A percentile compares a stretch with the other conserved stretches of the same genome.
These are phyloP conservation scores for Diaporthe vexans DNA, from an alignment of 2,329 filamentous ascomycete species.

Conservation along the genomic window DNA sequence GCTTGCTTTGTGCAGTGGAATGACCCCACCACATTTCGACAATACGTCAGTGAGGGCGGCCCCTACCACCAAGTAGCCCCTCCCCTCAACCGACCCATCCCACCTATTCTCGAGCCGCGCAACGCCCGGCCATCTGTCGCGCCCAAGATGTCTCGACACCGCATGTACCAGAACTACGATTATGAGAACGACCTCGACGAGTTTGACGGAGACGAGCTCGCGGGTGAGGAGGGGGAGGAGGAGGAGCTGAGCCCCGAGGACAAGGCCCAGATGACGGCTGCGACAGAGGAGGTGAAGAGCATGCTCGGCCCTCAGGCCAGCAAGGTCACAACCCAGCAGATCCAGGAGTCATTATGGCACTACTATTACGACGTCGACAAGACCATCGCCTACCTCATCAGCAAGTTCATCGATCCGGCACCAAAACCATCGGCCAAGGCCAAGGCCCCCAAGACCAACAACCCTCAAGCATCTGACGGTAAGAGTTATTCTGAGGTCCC, in stretches of 20 bases:
- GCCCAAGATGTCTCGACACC: slow-evolving; percentile 61
- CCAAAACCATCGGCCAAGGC: slow-evolving; percentile 55
- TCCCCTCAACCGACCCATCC: slow-evolving; percentile 2
- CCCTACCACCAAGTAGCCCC: neutral
- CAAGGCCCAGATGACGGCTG: slow-evolving; percentile 68
- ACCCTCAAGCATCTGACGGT: slow-evolving; percentile 52
- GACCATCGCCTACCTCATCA: slow-evolving; percentile 83
- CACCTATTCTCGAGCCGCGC: neutral
- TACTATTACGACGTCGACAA: slow-evolving; percentile 96
- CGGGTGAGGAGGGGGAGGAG: slow-evolving; percentile 55
- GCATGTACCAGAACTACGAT: slow-evolving; percentile 62
- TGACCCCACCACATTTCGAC: slow-evolving; percentile 8
- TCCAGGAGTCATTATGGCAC: slow-evolving; percentile 93
- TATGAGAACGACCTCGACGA: slow-evolving; percentile 67
- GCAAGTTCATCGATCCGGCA: slow-evolving; percentile 67
- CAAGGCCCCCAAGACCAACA: slow-evolving; percentile 54
- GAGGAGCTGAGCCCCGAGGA: slow-evolving; percentile 64
- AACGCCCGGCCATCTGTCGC: neutral
- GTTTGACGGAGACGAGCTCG: slow-evolving; percentile 59
- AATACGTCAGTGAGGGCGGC: slow-evolving; percentile 21
- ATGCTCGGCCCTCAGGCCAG: slow-evolving; percentile 72
- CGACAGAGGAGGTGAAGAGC: slow-evolving; percentile 75
- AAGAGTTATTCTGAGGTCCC: slow-evolving; percentile 29
- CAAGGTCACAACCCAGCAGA: slow-evolving; percentile 74
- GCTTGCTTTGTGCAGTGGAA: neutral